phyloP scores from a whole-genome alignment of 2,329 filamentous ascomycete species.

The Penicillium sp. region DNA sequence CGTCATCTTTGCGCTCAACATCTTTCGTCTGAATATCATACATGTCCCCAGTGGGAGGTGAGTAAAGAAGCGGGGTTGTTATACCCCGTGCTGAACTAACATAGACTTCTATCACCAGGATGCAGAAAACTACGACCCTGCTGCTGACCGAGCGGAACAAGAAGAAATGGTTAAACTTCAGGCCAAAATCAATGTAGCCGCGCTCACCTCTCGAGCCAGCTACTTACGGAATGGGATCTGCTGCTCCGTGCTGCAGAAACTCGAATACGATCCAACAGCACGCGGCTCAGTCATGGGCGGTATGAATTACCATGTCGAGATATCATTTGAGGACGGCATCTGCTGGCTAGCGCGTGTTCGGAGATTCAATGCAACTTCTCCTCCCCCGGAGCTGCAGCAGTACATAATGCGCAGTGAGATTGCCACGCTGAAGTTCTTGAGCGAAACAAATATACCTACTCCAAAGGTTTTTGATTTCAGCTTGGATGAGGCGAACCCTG shows the following conservation, averaged over 20 bases:
- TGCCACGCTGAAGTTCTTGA: slow-evolving; percentile 45
- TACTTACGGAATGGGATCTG: slow-evolving; percentile 37
- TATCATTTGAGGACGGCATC: slow-evolving; percentile 48
- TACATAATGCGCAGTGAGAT: slow-evolving; percentile 45
- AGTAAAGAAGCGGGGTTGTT: slow-evolving; percentile 16
- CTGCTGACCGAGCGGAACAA: slow-evolving; percentile 36
- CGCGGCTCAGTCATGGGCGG: slow-evolving; percentile 47
- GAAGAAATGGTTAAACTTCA: slow-evolving; percentile 39
- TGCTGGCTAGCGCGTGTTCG: slow-evolving; percentile 49
- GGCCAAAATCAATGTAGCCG: slow-evolving; percentile 37
- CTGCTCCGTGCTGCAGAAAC: slow-evolving; percentile 37
- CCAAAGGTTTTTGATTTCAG: slow-evolving; percentile 44
- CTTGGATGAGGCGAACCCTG: slow-evolving; percentile 34
- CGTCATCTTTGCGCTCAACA: slow-evolving; percentile 43
- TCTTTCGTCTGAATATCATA: slow-evolving; percentile 35
- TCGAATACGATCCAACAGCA: slow-evolving; percentile 39
- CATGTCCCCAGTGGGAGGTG: slow-evolving; percentile 42
- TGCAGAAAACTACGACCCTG: slow-evolving; percentile 36
- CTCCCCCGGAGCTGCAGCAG: slow-evolving; percentile 30
- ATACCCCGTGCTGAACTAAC: background rate
- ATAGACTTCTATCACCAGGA: slow-evolving; percentile 31
- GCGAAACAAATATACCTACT: slow-evolving; percentile 38
- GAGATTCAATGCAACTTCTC: slow-evolving; percentile 44
- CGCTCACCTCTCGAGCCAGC: slow-evolving; percentile 41
- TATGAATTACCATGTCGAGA: slow-evolving; percentile 49